Evolutionary conservation across 140 eudicot species (phyloP), one percentile per base, ranked within the genome.

Genomic region (Flaveria floridana): DNA sequence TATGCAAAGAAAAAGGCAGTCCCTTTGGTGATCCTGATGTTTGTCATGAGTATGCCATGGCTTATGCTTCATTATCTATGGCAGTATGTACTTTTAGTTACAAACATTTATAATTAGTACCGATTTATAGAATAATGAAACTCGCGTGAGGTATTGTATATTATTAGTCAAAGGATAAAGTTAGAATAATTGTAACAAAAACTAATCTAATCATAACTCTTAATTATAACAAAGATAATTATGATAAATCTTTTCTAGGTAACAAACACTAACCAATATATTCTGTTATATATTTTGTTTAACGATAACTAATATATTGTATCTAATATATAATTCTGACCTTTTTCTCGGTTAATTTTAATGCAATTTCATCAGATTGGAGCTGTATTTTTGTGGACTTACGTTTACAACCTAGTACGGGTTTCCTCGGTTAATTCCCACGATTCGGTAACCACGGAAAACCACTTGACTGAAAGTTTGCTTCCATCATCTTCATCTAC

Each of bases 11-110:
- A 81, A 81, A 76, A 70, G 90, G 84, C 28, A 87, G 89, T 72
- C 96, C 98, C 14, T 92, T 89, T 83, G 98, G 98, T 8, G 82
- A 80, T 74, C 86, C 95, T 50, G 78, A 82, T 70, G 87, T 80
- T 57, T 92, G 98, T 64, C 71, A 79, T 34, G 58, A 73, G 51
- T 75, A 83, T 53, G 95, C 88, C 71, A 69, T 89, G 84, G 89
- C 85, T 47, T 92, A 89, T 73, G 92, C 89, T 71, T 87, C 98
- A 48, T 81, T 92, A 73, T 92, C 95, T 16, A 74, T 84, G 90
- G 96, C 98, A 18, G 98, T 87, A 92, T 53, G 93, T 76, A 19
- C 3, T 37, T 57, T 73, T 9, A 47, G 7, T 47, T 51, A 1
- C 10, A 30, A 9, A 47, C 4, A 37, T 23, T 50, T 18, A 28